These are phyloP conservation scores for Acmispon strigosus DNA, from an alignment of 306 rosid species.

Conservation along the genomic window DNA sequence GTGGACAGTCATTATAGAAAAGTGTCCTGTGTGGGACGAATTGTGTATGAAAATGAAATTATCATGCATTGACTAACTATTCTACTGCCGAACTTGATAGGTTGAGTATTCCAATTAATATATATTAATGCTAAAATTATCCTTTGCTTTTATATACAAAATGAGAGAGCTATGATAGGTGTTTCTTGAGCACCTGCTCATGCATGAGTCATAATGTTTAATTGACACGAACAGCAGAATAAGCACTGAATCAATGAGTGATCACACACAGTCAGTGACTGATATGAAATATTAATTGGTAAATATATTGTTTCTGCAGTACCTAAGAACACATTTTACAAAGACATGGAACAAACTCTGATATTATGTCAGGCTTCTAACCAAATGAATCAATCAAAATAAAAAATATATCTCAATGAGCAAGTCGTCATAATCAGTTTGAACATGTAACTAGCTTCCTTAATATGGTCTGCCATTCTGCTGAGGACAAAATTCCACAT, in stretches of 20 bases:
- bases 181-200: neutral
- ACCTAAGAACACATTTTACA: neutral
- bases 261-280: neutral
- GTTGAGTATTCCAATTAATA: neutral
- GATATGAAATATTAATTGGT: neutral
- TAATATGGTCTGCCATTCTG: neutral
- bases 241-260: neutral
- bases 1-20: neutral
- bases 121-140: neutral
- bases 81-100: neutral
- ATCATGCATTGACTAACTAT: neutral
- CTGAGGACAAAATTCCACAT: neutral
- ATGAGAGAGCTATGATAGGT: neutral
- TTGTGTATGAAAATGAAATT: neutral
- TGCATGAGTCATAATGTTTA: neutral
- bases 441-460: neutral
- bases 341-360: neutral
- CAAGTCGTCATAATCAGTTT: neutral
- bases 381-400: neutral
- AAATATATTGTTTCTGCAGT: neutral
- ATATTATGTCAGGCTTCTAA: neutral
- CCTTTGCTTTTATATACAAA: no score
- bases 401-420: neutral
- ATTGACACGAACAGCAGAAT: slow-evolving; percentile 10
- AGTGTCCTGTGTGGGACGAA: neutral